A percentile compares a stretch with the other conserved stretches of the same genome.
phyloP scores from a whole-genome alignment of 2,329 filamentous ascomycete species.

The Sclerotinia glacialis region DNA sequence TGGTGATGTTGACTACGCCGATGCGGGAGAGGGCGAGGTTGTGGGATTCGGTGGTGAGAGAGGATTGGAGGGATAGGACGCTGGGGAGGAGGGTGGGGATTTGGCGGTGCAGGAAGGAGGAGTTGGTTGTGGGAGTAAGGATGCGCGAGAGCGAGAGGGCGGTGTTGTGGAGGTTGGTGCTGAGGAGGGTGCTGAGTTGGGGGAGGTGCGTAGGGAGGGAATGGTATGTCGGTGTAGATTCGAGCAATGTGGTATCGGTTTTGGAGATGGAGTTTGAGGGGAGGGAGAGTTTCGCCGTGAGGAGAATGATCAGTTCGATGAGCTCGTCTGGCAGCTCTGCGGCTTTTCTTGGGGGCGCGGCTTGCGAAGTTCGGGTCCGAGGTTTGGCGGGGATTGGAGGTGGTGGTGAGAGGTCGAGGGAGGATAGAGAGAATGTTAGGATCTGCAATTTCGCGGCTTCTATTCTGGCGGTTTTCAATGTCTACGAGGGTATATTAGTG shows the following conservation, averaged over 20 bases:
- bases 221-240: slow-evolving; percentile 51
- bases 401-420: slow-evolving; percentile 40
- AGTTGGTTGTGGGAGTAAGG: slow-evolving; percentile 47
- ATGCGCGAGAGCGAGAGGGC: slow-evolving; percentile 51
- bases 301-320: slow-evolving; percentile 53
- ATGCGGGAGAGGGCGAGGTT: slow-evolving; percentile 5
- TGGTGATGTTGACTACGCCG: slow-evolving; percentile 25
- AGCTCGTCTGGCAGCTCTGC: slow-evolving; percentile 45
- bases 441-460: slow-evolving; percentile 51
- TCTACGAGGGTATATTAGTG: slow-evolving; percentile 45
- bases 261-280: slow-evolving; percentile 40
- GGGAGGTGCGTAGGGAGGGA: slow-evolving; percentile 50
- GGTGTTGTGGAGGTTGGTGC: slow-evolving; percentile 48
- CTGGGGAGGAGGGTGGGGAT: slow-evolving; percentile 50
- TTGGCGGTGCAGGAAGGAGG: slow-evolving; percentile 56
- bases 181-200: slow-evolving; percentile 48
- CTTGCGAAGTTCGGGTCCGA: slow-evolving; percentile 27
- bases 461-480: slow-evolving; percentile 50
- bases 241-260: slow-evolving; percentile 45
- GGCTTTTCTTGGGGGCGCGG: slow-evolving; percentile 13
- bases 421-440: slow-evolving; percentile 50
- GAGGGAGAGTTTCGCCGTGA: slow-evolving; percentile 46
- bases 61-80: slow-evolving; percentile 41
- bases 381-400: slow-evolving; percentile 34
- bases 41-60: background rate